These are phyloP conservation scores for Haplosporangium gracile DNA, from an alignment of 192 early-diverging fungal species.

Conservation along the genomic window DNA sequence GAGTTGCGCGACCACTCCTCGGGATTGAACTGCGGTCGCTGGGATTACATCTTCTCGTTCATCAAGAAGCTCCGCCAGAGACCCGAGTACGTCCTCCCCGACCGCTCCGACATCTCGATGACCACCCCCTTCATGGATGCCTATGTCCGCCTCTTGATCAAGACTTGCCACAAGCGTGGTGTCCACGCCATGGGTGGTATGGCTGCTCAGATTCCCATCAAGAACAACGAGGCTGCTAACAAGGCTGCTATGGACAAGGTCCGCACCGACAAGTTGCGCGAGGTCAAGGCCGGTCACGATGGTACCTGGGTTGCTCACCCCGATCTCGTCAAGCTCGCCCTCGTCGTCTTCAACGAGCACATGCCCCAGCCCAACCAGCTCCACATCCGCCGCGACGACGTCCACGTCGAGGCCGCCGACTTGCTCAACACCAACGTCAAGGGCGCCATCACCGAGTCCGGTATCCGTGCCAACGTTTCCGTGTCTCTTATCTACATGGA, in stretches of 20 bases:
- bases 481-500: constrained; percentile 95
- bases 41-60: constrained; percentile 99
- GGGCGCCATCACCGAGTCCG: constrained; percentile 86
- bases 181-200: constrained; percentile 99
- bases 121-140: constrained; percentile 97
- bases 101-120: constrained; percentile 93
- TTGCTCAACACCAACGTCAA: constrained; percentile 82
- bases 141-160: constrained; percentile 95
- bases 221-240: constrained; percentile 90
- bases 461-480: constrained; percentile 91
- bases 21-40: constrained; percentile 98
- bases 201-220: constrained; percentile 99
- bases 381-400: constrained; percentile 91
- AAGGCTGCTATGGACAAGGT: constrained; percentile 92
- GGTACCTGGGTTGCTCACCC: constrained; percentile 99
- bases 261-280: constrained; percentile 91
- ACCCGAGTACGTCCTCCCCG: constrained; percentile 88
- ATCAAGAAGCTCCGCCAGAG: constrained; percentile 97
- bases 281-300: constrained; percentile 95
- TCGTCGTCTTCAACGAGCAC: constrained; percentile 91
- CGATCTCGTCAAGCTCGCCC: constrained; percentile 90
- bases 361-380: constrained; percentile 97
- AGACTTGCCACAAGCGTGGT: constrained; percentile 97
- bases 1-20: constrained; percentile 98
- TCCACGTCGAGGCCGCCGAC: constrained; percentile 82